Conservation (phyloP, 805 yeast species). For the Ogataea salicorniae region DNA sequence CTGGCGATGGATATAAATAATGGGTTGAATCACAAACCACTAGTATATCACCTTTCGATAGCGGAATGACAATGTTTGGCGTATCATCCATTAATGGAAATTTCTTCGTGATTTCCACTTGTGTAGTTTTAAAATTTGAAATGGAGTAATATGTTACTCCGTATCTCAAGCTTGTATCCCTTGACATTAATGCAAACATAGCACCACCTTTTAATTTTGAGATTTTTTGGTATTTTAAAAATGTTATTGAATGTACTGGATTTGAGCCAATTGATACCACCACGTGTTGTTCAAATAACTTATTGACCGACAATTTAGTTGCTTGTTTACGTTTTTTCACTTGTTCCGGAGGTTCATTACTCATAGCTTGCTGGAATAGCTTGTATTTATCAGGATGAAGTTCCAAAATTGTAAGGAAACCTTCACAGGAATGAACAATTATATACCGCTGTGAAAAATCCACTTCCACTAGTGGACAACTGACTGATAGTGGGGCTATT, state of each 20-base stretch:
- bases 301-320: slow-evolving; percentile 5
- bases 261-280: slow-evolving; percentile 11
- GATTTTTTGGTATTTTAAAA: slow-evolving; percentile 4
- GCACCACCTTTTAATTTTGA: slow-evolving; percentile 6
- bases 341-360: slow-evolving; percentile 11
- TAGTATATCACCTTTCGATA: slow-evolving; percentile 11
- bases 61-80: slow-evolving; percentile 15
- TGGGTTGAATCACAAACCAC: slow-evolving; percentile 16
- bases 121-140: background rate
- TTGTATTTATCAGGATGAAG: slow-evolving; percentile 17
- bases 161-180: slow-evolving; percentile 16
- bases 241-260: slow-evolving; percentile 9
- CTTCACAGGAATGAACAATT: slow-evolving; percentile 14
- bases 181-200: slow-evolving; percentile 10
- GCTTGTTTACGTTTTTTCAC: slow-evolving; percentile 13
- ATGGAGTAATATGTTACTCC: slow-evolving; percentile 13
- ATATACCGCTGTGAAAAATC: slow-evolving; percentile 18
- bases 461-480: slow-evolving; percentile 16
- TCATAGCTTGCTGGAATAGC: slow-evolving; percentile 13
- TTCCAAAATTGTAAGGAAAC: slow-evolving; percentile 17
- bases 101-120: slow-evolving; percentile 2
- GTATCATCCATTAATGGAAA: slow-evolving; percentile 10
- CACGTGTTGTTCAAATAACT: slow-evolving; percentile 16
- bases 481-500: slow-evolving; percentile 6
- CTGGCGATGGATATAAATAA: slow-evolving; percentile 13